phyloP scores from a whole-genome alignment of 345 rosid genomes.

The Hypericum perforatum region DNA sequence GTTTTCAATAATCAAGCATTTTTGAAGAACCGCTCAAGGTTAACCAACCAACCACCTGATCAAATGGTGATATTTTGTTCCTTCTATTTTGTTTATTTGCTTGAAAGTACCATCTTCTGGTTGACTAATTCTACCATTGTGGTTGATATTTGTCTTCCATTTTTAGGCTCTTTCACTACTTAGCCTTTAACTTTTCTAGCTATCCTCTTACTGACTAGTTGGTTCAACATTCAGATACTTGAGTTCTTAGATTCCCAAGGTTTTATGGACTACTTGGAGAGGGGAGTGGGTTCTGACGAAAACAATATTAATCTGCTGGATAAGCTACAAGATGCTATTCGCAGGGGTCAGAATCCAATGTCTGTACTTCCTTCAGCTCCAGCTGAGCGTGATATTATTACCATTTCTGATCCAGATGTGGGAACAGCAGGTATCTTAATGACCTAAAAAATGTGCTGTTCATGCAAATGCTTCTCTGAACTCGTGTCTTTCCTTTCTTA shows the following conservation, averaged over 20 bases:
- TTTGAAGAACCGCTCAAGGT: slow-evolving; percentile 80
- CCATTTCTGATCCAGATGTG: slow-evolving; percentile 75
- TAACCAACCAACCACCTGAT: slow-evolving; percentile 79
- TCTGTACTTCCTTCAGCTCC: slow-evolving; percentile 59
- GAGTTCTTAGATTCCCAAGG: slow-evolving; percentile 82
- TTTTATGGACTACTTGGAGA: slow-evolving; percentile 86
- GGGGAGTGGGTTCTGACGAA: slow-evolving; percentile 62
- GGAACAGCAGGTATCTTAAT: slow-evolving; percentile 52
- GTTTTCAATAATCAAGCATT: slow-evolving; percentile 86
- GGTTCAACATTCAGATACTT: slow-evolving; percentile 40
- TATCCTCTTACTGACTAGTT: neutral
- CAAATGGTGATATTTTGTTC: slow-evolving; percentile 60
- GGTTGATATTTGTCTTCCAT: neutral
- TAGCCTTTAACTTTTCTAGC: neutral
- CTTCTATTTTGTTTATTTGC: neutral
- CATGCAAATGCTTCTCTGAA: neutral
- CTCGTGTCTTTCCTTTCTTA: slow-evolving; percentile 14
- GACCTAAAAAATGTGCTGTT: slow-evolving; percentile 5
- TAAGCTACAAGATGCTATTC: slow-evolving; percentile 90
- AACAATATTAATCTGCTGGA: slow-evolving; percentile 70
- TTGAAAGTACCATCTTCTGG: neutral
- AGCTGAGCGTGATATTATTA: slow-evolving; percentile 73
- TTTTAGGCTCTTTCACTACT: neutral
- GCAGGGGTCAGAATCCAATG: slow-evolving; percentile 88
- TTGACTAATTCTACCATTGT: slow-evolving; percentile 4